These are phyloP conservation scores for Vigna angularis DNA, from an alignment of 306 rosid species.

Conservation along the genomic window DNA sequence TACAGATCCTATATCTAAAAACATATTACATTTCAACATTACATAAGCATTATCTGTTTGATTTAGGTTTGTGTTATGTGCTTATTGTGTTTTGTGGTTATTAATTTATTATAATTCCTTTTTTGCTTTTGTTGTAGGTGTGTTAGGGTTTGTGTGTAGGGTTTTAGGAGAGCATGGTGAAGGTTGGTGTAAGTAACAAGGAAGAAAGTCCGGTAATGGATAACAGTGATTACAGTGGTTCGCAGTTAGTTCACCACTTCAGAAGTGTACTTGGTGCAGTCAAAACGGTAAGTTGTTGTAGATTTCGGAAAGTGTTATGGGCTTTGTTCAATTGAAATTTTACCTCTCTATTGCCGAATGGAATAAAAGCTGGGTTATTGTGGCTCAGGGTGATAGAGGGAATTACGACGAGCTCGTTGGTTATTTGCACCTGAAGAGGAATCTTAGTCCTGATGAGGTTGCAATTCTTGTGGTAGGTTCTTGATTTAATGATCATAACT, in stretches of 20 bases:
- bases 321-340: neutral
- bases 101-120: too few species aligned
- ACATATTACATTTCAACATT: too few species aligned
- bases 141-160: too few species aligned
- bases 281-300: conserved; percentile 48
- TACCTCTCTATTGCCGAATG: neutral
- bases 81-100: too few species aligned
- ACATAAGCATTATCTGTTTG: too few species aligned
- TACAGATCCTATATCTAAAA: too few species aligned
- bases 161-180: too few species aligned
- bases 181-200: too few species aligned
- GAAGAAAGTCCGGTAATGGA: conserved; percentile 37
- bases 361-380: neutral
- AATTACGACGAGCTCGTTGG: conserved; percentile 61
- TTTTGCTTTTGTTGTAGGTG: too few species aligned
- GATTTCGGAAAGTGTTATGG: neutral
- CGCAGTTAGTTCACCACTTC: conserved; percentile 55
- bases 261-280: conserved; percentile 63
- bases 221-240: conserved; percentile 56
- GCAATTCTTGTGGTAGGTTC: conserved; percentile 64
- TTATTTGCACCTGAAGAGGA: conserved; percentile 42
- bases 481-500: neutral
- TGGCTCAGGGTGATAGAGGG: conserved; percentile 58
- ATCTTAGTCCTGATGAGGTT: conserved; percentile 46
- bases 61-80: too few species aligned